Percentiles rank a stretch among this genome's conserved stretches.
These are phyloP conservation scores for Candida sphagnicola DNA, from an alignment of 805 yeast genomes.

Conservation along the genomic window DNA sequence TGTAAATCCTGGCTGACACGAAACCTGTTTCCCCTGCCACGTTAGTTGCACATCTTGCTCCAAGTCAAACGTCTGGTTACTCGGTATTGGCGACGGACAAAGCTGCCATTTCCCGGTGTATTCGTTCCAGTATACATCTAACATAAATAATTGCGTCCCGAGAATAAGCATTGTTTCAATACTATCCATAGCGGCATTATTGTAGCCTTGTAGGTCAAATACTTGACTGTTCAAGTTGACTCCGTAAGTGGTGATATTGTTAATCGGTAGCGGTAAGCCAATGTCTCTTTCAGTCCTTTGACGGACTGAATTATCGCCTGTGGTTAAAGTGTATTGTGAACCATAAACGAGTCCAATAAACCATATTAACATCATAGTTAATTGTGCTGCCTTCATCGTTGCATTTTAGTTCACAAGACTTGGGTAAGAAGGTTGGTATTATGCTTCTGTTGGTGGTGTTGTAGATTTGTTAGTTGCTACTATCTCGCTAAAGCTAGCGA, in stretches of 20 bases:
- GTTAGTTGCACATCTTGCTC: conserved; percentile 9
- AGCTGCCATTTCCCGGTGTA: conserved; percentile 45
- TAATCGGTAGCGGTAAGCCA: conserved; percentile 24
- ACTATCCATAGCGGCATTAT: conserved; percentile 12
- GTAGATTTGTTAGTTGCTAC: no score
- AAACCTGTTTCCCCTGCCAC: conserved; percentile 25
- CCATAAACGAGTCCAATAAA: no score
- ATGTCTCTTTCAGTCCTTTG: conserved; percentile 37
- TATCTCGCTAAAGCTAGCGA: no score
- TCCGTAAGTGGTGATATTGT: conserved; percentile 31
- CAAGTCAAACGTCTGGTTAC: conserved; percentile 16
- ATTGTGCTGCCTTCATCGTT: no score
- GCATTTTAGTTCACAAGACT: no score
- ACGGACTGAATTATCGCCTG: no score
- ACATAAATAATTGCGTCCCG: conserved; percentile 44
- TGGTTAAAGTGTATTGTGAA: no score
- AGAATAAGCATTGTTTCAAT: conserved; percentile 27
- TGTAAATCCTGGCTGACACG: conserved; percentile 28
- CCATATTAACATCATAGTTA: no score
- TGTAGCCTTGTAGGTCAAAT: conserved; percentile 29
- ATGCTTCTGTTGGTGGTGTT: no score
- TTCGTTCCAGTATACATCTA: conserved; percentile 58
- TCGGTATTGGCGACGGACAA: conserved; percentile 46
- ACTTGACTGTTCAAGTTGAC: conserved; percentile 24
- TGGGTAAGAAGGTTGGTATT: no score